Conservation (phyloP, 202 grass and related monocot genomes). For the Panicum hallii region DNA sequence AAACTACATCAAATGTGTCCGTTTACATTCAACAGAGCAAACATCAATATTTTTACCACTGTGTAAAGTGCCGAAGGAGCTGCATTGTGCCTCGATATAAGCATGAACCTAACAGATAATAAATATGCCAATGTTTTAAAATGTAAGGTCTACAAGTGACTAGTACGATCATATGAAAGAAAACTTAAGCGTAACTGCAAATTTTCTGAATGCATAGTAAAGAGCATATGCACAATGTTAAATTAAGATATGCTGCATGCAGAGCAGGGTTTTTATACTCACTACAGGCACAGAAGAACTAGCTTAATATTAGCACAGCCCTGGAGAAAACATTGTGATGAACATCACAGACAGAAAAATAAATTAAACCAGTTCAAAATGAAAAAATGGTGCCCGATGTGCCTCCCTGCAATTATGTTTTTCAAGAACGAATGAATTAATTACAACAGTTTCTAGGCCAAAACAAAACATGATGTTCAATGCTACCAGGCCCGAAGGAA, state of each 20-base stretch:
- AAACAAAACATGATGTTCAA: neutral
- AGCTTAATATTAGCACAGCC: neutral
- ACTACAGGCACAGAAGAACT: neutral
- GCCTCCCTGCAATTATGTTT: conserved; percentile 16
- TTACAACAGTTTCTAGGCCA: neutral
- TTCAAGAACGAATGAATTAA: neutral
- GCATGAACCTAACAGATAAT: conserved; percentile 77
- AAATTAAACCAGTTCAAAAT: neutral
- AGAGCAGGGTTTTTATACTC: neutral
- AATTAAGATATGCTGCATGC: neutral
- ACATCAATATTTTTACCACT: conserved; percentile 58
- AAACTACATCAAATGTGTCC: neutral
- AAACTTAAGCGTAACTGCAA: neutral
- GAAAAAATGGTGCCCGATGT: neutral
- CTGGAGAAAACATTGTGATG: neutral
- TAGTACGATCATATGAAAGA: neutral
- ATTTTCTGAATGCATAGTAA: conserved; percentile 19
- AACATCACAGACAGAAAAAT: conserved; percentile 1
- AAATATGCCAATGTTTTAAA: conserved; percentile 21
- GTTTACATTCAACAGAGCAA: conserved; percentile 19
- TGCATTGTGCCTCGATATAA: conserved; percentile 67
- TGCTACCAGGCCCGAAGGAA: neutral
- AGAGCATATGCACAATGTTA: neutral
- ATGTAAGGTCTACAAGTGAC: neutral
- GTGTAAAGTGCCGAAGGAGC: conserved; percentile 73